Evolutionary conservation across 75 land plant species (phyloP).

Genomic region (Picea glauca): DNA sequence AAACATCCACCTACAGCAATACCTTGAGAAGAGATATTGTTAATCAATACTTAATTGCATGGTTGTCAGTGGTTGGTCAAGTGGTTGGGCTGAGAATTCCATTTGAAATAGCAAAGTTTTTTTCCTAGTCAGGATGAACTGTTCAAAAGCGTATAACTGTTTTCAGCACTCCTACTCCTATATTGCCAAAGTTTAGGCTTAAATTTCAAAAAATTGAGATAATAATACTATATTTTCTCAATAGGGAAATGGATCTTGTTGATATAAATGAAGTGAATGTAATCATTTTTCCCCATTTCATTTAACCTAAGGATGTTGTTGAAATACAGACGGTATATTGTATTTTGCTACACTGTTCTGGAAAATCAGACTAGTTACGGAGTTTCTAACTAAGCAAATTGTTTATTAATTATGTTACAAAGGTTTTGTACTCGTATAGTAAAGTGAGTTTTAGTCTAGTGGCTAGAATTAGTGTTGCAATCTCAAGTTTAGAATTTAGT

Average conservation of each 20-base stretch:
- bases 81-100: slow-evolving; percentile 66
- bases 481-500: too few relatives aligned
- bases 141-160: background rate
- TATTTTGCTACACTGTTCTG: too few relatives aligned
- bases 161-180: background rate
- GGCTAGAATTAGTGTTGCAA: too few relatives aligned
- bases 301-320: too few relatives aligned
- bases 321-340: too few relatives aligned
- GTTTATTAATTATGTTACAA: too few relatives aligned
- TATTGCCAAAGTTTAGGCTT: background rate
- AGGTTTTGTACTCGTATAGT: too few relatives aligned
- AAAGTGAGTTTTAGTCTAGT: too few relatives aligned
- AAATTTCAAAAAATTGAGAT: background rate
- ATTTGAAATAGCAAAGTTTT: slow-evolving; percentile 27
- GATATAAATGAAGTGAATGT: background rate
- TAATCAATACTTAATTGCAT: slow-evolving; percentile 47
- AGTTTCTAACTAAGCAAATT: too few relatives aligned
- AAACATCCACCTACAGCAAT: background rate
- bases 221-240: background rate
- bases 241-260: background rate
- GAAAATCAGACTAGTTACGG: too few relatives aligned
- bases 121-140: background rate
- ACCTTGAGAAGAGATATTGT: slow-evolving; percentile 4
- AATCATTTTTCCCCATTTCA: too few relatives aligned
- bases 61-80: slow-evolving; percentile 79